phyloP scores from a whole-genome alignment of 371 early-diverging fungal genomes.

The Lichtheimia ramosa region DNA sequence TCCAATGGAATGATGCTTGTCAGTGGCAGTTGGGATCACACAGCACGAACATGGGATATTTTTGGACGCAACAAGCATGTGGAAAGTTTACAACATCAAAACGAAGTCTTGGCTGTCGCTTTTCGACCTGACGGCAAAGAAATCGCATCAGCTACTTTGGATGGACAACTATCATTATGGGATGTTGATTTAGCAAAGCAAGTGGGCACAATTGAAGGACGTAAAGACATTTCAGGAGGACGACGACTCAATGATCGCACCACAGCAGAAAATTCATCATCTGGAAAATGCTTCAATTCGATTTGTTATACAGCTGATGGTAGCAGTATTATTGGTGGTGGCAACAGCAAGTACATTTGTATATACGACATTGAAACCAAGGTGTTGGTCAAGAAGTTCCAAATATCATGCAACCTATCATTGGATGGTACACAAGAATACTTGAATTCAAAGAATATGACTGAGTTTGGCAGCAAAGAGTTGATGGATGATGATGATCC shows the following conservation, averaged over 20 bases:
- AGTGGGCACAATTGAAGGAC: slow-evolving; percentile 82
- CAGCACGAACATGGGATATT: slow-evolving; percentile 93
- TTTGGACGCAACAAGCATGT: slow-evolving; percentile 83
- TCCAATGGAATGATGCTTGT: slow-evolving; percentile 75
- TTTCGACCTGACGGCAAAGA: slow-evolving; percentile 91
- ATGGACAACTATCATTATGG: slow-evolving; percentile 95
- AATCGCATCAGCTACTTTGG: slow-evolving; percentile 85
- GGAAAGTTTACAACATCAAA: slow-evolving; percentile 78
- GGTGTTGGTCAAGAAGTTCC: slow-evolving; percentile 86
- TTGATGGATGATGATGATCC: slow-evolving; percentile 77
- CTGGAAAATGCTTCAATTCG: slow-evolving; percentile 89
- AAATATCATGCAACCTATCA: slow-evolving; percentile 87
- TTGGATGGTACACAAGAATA: slow-evolving; percentile 90
- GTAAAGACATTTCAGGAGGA: slow-evolving; percentile 91
- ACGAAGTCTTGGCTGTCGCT: slow-evolving; percentile 89
- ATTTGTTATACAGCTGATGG: slow-evolving; percentile 96
- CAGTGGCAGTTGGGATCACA: slow-evolving; percentile 94
- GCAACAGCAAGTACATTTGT: slow-evolving; percentile 93
- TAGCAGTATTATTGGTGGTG: slow-evolving; percentile 86
- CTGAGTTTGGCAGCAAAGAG: slow-evolving; percentile 86
- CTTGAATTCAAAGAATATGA: slow-evolving; percentile 90
- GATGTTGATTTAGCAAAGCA: slow-evolving; percentile 71
- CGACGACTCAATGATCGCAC: slow-evolving; percentile 74
- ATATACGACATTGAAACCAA: slow-evolving; percentile 84
- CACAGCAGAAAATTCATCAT: slow-evolving; percentile 75